Evolutionary conservation across 2,329 filamentous ascomycete genomes (phyloP).

Genomic region (Colletotrichum salicis): DNA sequence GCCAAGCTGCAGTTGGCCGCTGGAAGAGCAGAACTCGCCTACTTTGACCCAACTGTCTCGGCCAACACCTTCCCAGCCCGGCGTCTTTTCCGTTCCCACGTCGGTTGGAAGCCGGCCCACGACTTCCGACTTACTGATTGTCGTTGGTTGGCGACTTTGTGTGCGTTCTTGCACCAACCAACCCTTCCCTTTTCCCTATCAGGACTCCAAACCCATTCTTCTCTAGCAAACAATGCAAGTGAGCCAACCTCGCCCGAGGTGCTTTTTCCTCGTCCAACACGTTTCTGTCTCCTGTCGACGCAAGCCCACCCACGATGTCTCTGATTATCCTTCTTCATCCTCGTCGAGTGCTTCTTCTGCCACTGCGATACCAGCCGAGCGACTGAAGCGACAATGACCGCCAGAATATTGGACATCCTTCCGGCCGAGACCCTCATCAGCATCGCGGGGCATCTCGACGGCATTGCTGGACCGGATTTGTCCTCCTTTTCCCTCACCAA

Average conservation of each 20-base stretch:
- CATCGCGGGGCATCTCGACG: conserved; percentile 9
- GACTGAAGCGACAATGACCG: conserved; percentile 1
- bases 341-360: neutral
- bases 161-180: conserved; percentile 5
- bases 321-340: neutral
- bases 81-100: conserved; percentile 2
- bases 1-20: neutral
- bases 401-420: neutral
- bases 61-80: conserved; percentile 10
- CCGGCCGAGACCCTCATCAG: conserved; percentile 13
- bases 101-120: conserved; percentile 3
- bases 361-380: neutral
- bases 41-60: neutral
- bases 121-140: neutral
- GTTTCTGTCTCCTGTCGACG: neutral
- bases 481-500: conserved; percentile 2
- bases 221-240: conserved; percentile 5
- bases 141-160: conserved; percentile 5
- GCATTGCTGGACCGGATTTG: neutral
- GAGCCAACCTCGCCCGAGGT: conserved; percentile 4
- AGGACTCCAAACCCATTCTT: conserved; percentile 3
- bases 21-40: neutral
- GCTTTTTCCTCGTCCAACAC: neutral
- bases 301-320: conserved; percentile 1
- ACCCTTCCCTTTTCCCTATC: neutral